A percentile compares a stretch with the other conserved stretches of the same genome.
Conservation (phyloP, 768 basidiomycete species). For the Lactarius hatsudake region DNA sequence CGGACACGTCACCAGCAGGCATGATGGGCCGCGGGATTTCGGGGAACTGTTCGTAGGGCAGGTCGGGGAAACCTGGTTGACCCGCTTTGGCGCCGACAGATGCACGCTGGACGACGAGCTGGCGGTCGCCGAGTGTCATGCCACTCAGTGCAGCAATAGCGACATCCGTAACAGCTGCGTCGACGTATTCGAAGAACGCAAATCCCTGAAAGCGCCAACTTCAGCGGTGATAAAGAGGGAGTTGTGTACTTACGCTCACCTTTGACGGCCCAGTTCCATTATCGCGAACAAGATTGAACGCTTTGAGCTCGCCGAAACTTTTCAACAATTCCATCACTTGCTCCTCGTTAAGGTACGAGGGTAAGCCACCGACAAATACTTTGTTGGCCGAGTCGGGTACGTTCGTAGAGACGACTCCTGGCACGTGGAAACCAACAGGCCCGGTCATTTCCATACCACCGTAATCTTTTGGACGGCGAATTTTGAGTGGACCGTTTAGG, state of each 20-base stretch:
- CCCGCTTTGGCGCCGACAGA: slow-evolving; percentile 88
- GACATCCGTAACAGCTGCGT: slow-evolving; percentile 83
- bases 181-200: slow-evolving; percentile 98
- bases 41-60: slow-evolving; percentile 78
- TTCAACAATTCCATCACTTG: slow-evolving; percentile 98
- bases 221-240: neutral
- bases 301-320: slow-evolving; percentile 95
- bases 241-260: slow-evolving; percentile 41
- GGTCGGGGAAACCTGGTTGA: slow-evolving; percentile 55
- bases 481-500: slow-evolving; percentile 92
- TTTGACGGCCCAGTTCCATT: slow-evolving; percentile 86
- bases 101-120: slow-evolving; percentile 93
- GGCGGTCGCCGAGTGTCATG: slow-evolving; percentile 96
- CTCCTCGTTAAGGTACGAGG: slow-evolving; percentile 94
- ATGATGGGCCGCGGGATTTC: slow-evolving; percentile 88
- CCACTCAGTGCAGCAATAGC: slow-evolving; percentile 95
- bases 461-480: slow-evolving; percentile 97
- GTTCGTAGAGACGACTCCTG: slow-evolving; percentile 93
- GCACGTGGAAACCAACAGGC: slow-evolving; percentile 71
- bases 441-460: slow-evolving; percentile 61
- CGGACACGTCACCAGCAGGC: slow-evolving; percentile 68
- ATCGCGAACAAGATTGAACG: slow-evolving; percentile 97
- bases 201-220: slow-evolving; percentile 64
- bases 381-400: slow-evolving; percentile 98
- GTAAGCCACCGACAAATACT: slow-evolving; percentile 94